phyloP scores from a whole-genome alignment of 108 stramenopile genomes.

The Skeletonema marinoi region DNA sequence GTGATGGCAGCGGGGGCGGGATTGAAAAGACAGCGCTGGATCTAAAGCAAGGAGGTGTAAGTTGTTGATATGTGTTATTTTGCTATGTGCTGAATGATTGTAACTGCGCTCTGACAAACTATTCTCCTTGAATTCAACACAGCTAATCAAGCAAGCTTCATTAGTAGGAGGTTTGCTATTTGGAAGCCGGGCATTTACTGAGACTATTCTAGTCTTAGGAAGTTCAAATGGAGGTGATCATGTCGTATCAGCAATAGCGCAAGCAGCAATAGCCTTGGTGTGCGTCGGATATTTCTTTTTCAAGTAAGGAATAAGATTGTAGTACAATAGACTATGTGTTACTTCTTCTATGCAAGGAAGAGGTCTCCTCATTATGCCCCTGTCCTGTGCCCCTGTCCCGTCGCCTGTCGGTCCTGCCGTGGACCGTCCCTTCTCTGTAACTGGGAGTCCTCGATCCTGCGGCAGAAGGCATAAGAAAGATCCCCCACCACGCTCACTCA shows the following conservation, averaged over 20 bases:
- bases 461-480: too few relatives aligned
- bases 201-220: constrained; percentile 31
- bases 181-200: constrained; percentile 43
- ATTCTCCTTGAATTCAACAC: neutral
- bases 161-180: constrained; percentile 36
- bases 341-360: too few relatives aligned
- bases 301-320: neutral
- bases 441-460: neutral
- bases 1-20: constrained; percentile 14
- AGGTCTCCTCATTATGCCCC: too few relatives aligned
- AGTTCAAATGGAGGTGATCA: constrained; percentile 41
- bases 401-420: too few relatives aligned
- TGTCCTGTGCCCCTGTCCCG: too few relatives aligned
- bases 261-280: constrained; percentile 35
- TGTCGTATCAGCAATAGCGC: constrained; percentile 25
- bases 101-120: neutral
- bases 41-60: constrained; percentile 40
- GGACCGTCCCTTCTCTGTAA: too few relatives aligned
- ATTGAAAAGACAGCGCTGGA: constrained; percentile 37
- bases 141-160: constrained; percentile 38
- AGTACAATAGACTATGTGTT: too few relatives aligned
- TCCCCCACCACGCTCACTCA: neutral
- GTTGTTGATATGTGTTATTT: neutral
- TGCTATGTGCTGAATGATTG: neutral
- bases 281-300: constrained; percentile 46